Percentiles rank a stretch among this genome's conserved stretches.
Conservation (phyloP, 2,329 filamentous ascomycete genomes). For the Cercospora sp. region DNA sequence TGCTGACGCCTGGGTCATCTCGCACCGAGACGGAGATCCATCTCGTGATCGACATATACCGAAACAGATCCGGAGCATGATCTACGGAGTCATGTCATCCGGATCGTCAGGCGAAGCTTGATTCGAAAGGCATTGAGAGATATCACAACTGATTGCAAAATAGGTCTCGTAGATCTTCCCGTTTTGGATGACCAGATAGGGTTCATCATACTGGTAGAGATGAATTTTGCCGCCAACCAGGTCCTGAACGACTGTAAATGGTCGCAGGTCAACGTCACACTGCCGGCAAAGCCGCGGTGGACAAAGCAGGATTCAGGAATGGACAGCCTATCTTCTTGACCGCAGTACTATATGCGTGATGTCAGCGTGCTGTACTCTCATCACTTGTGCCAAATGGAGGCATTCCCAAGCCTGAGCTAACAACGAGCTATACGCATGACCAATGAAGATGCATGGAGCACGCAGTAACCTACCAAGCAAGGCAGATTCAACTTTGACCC, state of each 20-base stretch:
- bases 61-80: background rate
- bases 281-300: background rate
- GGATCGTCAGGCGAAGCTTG: background rate
- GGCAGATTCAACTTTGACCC: background rate
- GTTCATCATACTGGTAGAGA: background rate
- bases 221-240: background rate
- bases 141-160: background rate
- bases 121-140: background rate
- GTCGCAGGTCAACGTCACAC: background rate
- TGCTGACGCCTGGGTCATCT: conserved; percentile 12
- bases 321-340: background rate
- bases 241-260: background rate
- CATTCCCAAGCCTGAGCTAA: background rate
- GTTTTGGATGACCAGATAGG: background rate
- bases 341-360: background rate
- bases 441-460: background rate
- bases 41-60: conserved; percentile 6
- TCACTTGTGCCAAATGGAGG: background rate
- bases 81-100: background rate
- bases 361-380: background rate
- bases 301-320: background rate
- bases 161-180: background rate
- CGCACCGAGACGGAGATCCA: conserved; percentile 7
- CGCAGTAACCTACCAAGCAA: background rate
- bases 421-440: background rate